phyloP scores from a whole-genome alignment of 345 rosid species.

The Erysimum cheiranthoides region DNA sequence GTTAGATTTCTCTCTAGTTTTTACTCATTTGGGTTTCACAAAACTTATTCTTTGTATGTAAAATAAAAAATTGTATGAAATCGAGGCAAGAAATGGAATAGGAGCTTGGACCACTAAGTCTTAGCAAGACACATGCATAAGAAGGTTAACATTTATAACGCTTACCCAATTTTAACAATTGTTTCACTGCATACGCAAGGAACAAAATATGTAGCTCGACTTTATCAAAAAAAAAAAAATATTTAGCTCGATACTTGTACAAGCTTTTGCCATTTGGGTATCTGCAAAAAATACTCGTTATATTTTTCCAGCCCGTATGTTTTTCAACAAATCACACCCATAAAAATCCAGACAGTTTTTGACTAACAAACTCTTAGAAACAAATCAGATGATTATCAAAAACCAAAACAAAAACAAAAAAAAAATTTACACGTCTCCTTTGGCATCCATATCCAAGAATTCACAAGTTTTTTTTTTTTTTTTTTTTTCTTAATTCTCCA shows the following conservation, averaged over 20 bases:
- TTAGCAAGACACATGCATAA: slow-evolving; percentile 35
- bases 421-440: background rate
- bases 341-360: slow-evolving; percentile 5
- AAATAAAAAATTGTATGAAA: slow-evolving; percentile 20
- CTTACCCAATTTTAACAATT: slow-evolving; percentile 30
- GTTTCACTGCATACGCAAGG: slow-evolving; percentile 25
- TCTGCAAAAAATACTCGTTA: too few species aligned
- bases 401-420: slow-evolving; percentile 12
- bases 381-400: background rate
- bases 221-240: too few species aligned
- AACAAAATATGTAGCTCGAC: too few species aligned
- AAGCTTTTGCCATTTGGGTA: slow-evolving; percentile 6
- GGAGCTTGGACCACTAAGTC: slow-evolving; percentile 47
- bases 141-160: slow-evolving; percentile 41
- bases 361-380: background rate
- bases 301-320: background rate
- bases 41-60: slow-evolving; percentile 13
- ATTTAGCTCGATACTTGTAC: slow-evolving; percentile 27
- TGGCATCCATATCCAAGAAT: background rate
- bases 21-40: background rate
- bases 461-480: background rate
- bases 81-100: slow-evolving; percentile 2
- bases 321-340: background rate
- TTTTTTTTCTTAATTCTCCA: background rate
- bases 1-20: background rate